phyloP scores from a whole-genome alignment of 192 early-diverging fungal species.

The Coemansia sp. region DNA sequence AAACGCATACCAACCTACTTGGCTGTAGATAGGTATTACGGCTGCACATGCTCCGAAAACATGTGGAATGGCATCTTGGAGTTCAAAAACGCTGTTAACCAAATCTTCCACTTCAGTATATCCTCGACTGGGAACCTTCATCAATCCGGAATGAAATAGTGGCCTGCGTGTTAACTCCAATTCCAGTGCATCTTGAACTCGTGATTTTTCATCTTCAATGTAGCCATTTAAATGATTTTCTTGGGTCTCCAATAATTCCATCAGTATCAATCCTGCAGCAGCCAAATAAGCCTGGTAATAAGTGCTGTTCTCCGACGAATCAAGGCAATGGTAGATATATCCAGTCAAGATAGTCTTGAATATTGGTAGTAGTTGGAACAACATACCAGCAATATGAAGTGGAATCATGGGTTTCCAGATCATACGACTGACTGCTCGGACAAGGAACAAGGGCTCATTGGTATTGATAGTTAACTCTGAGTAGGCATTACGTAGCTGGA shows the following conservation, averaged over 20 bases:
- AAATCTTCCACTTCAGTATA: background rate
- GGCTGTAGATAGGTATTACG: background rate
- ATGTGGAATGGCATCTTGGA: background rate
- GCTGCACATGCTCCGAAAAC: background rate
- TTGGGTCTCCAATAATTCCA: background rate
- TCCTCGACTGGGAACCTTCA: background rate
- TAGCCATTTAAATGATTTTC: background rate
- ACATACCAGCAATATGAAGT: conserved; percentile 4
- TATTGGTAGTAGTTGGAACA: conserved; percentile 5
- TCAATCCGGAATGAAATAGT: background rate
- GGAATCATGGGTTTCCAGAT: conserved; percentile 40
- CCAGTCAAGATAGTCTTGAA: background rate
- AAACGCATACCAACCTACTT: background rate
- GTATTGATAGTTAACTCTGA: conserved; percentile 23
- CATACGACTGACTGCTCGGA: conserved; percentile 31
- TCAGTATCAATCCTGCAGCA: background rate
- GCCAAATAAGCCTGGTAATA: conserved; percentile 11
- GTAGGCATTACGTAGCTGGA: conserved; percentile 3
- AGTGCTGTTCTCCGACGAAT: background rate
- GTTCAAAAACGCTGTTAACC: background rate
- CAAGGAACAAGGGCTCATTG: conserved; percentile 28
- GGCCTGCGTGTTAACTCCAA: background rate
- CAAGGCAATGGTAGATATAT: conserved; percentile 26
- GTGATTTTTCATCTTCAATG: background rate
- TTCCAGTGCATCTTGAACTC: background rate